Evolutionary conservation across 2,329 filamentous ascomycete genomes (phyloP), one percentile per base, ranked within the genome.

Genomic region (Talaromyces sp.): DNA sequence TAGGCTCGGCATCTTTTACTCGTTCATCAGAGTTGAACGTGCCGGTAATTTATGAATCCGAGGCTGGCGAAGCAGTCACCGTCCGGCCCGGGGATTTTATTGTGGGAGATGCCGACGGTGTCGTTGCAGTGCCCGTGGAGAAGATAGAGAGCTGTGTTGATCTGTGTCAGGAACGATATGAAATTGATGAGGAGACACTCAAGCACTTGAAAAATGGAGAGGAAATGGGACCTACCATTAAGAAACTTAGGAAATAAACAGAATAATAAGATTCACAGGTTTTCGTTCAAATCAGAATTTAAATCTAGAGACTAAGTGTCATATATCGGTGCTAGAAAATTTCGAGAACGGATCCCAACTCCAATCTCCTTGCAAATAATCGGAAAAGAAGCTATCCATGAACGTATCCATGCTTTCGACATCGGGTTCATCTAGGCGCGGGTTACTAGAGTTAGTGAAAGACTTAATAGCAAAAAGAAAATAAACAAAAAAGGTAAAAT

Each of bases 41-140:
- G 1, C 72, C 75, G 0, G 66, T 77, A 0, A 58, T 67, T 16
- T 75, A 71, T 60, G 68, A 67, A 51, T 67, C 65, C 44, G 66
- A 71, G 12, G 63, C 59, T 3, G 61, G 61, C 9, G 65, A 67
- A 42, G 61, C 68, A 30, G 61, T 73, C 6, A 65, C 62, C 12
- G 68, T 76, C 51, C 67, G 70, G 31, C 74, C 74, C 3, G 73
- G 72, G 6, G 75, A 77, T 64, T 67, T 72, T 57, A 69, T 77
- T 23, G 62, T 75, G 33, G 75, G 72, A 6, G 74, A 77, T 63
- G 60, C 54, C 30, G 54, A 56, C 10, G 58, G 58, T 2, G 58
- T 60, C 74, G 34, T 67, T 74, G 23, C 61, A 63, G 12, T 69
- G 61, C 57, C 74, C 8, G 50, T 52, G 8, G 61, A 64, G 10